phyloP scores from a whole-genome alignment of 345 rosid species.

The Kandelia obovata region DNA sequence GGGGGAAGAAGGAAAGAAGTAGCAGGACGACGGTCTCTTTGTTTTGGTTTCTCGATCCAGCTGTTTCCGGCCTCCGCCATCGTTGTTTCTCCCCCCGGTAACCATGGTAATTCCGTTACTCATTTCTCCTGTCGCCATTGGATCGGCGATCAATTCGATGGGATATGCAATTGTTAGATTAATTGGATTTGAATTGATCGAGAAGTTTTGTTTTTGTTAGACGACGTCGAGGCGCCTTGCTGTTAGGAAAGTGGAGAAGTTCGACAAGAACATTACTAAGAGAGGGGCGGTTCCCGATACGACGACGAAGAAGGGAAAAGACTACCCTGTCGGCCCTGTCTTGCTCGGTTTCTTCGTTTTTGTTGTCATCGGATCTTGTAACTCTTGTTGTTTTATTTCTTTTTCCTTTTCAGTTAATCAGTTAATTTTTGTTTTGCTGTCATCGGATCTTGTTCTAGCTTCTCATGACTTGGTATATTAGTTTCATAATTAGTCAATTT shows the following conservation, averaged over 20 bases:
- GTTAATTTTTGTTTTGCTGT: neutral
- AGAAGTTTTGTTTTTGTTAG: slow-evolving; percentile 30
- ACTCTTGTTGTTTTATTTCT: slow-evolving; percentile 13
- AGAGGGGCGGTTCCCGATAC: slow-evolving; percentile 94
- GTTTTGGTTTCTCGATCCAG: slow-evolving; percentile 10
- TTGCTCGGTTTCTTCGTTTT: slow-evolving; percentile 90
- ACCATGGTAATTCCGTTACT: slow-evolving; percentile 30
- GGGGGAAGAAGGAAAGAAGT: too few species aligned
- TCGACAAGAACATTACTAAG: slow-evolving; percentile 79
- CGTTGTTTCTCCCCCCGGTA: slow-evolving; percentile 12
- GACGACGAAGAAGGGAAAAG: slow-evolving; percentile 71
- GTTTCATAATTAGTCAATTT: too few species aligned
- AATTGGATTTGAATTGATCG: neutral
- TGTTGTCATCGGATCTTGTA: slow-evolving; percentile 93
- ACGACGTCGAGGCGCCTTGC: slow-evolving; percentile 91
- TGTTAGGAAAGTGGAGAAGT: slow-evolving; percentile 69
- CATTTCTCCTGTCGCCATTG: neutral
- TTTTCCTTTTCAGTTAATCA: neutral
- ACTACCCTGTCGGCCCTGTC: slow-evolving; percentile 89
- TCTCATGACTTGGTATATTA: too few species aligned
- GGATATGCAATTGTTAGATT: neutral
- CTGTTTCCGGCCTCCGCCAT: slow-evolving; percentile 19
- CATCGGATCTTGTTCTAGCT: too few species aligned
- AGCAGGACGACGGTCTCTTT: slow-evolving; percentile 8
- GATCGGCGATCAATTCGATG: neutral